phyloP scores from a whole-genome alignment of 2,329 filamentous ascomycete genomes.

The Ophiostoma piceae region DNA sequence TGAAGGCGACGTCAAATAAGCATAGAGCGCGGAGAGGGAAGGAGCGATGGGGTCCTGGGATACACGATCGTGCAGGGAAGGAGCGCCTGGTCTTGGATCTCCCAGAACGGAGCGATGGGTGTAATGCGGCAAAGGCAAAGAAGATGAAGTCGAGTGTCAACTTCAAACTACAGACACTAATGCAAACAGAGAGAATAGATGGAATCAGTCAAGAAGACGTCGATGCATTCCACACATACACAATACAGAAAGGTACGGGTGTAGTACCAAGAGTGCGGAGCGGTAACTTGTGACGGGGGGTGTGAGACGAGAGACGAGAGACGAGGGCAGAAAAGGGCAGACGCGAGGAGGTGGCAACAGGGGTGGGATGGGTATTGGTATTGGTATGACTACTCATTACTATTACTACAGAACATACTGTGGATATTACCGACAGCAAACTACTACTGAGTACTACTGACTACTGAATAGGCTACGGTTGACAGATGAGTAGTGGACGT shows the following conservation, averaged over 20 bases:
- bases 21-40: neutral
- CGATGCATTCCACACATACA: neutral
- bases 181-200: too few relatives aligned
- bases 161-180: neutral
- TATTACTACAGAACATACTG: too few relatives aligned
- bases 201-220: neutral
- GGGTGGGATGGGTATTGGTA: neutral
- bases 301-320: neutral
- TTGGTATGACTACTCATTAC: neutral
- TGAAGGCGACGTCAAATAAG: neutral
- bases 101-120: neutral
- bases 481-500: too few relatives aligned
- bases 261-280: conserved; percentile 16
- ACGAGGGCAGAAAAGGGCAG: neutral
- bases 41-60: neutral
- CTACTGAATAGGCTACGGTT: too few relatives aligned
- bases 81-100: neutral
- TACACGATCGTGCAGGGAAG: neutral
- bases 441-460: too few relatives aligned
- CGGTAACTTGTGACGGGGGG: neutral
- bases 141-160: neutral
- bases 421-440: neutral
- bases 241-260: conserved; percentile 5
- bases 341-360: conserved; percentile 12
- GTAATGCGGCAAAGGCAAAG: neutral